Base-by-base conservation (phyloP, 352 stramenopile genomes). In the Thraustotheca clavata region DNA sequence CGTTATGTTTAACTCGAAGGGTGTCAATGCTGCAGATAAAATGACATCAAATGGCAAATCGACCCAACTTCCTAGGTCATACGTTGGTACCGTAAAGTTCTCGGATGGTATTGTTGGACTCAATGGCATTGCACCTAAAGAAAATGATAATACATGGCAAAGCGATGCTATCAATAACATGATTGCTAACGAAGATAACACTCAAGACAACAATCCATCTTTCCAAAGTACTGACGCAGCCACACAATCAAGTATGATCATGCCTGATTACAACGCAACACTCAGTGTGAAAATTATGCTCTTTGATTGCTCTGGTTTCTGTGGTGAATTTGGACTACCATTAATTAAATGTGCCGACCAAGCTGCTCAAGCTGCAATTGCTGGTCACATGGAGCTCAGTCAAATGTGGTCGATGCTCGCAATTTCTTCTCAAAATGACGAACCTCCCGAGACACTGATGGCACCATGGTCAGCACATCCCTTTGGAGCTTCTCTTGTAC, bases 381-480 rank as follows among this genome's bases (percentile, higher is more conserved):
- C 52, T 16, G 52, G 83, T 5, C 71, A 84, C 1, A 72, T 71
- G 0, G 85, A 94, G 59, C 73, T 92, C n/a, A 71, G 86, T 22
- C 79, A 91, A 57, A 79, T 92, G 52, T 94, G 85, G 85, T 87
- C 80, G 16, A 49, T 94, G 3, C 59, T 94, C 4, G 78, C 88
- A 49, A 77, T 91, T 24, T 85, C 81, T 20, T 74, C 85, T 7
- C 71, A 6, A 54, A 40, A 18, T 7, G 11, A 0, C 26, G 33
- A 62, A 14, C 43, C 43, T 12, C 43, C 43, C 82, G 0, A 40
- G 29, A 38, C 14, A 33, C 11, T 67, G 39, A 22, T 78, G 7
- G 76, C 87, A 40, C 82, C 80, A 14, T 94, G 86, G 86, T 80
- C 73, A 40, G 82, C 82, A 3, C 86, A 94, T 66, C 86, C 86